phyloP scores from a whole-genome alignment of 345 rosid genomes.

The Firmiana major region DNA sequence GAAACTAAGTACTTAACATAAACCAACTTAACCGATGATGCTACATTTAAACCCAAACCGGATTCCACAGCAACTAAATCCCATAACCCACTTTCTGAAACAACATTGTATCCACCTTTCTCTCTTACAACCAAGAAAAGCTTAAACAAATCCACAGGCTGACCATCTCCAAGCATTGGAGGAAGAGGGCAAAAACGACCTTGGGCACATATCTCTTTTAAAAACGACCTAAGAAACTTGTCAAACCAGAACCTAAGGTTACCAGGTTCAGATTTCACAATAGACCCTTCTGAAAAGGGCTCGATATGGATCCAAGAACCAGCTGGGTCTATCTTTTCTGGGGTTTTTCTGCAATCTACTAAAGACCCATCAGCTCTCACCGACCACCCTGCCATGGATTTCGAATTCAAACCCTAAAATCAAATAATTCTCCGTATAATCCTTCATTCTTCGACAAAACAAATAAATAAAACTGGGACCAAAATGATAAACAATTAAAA shows the following conservation, averaged over 20 bases:
- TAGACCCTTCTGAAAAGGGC: neutral
- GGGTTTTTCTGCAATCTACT: constrained; percentile 23
- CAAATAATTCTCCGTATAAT: constrained; percentile 13
- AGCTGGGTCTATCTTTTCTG: constrained; percentile 17
- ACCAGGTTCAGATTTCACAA: constrained; percentile 14
- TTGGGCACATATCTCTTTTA: constrained; percentile 25
- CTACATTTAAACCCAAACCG: neutral
- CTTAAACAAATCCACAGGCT: constrained; percentile 44
- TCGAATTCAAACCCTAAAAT: constrained; percentile 34
- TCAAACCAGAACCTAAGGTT: constrained; percentile 27
- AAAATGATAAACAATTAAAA: constrained; percentile 9
- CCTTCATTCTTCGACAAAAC: neutral
- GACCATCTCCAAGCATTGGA: constrained; percentile 55
- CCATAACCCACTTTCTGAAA: constrained; percentile 24
- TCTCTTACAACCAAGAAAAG: constrained; percentile 45
- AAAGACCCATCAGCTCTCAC: constrained; percentile 30
- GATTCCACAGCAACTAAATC: constrained; percentile 3
- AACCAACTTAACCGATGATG: constrained; percentile 2
- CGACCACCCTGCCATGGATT: constrained; percentile 52
- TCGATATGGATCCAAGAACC: constrained; percentile 9
- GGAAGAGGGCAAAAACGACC: constrained; percentile 33
- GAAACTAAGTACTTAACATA: constrained; percentile 6
- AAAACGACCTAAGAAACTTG: constrained; percentile 26
- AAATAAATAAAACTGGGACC: neutral
- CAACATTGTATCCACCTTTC: constrained; percentile 45